phyloP scores from a whole-genome alignment of 202 grass and related monocot species.

The Schoenoplectus tabernaemontani region DNA sequence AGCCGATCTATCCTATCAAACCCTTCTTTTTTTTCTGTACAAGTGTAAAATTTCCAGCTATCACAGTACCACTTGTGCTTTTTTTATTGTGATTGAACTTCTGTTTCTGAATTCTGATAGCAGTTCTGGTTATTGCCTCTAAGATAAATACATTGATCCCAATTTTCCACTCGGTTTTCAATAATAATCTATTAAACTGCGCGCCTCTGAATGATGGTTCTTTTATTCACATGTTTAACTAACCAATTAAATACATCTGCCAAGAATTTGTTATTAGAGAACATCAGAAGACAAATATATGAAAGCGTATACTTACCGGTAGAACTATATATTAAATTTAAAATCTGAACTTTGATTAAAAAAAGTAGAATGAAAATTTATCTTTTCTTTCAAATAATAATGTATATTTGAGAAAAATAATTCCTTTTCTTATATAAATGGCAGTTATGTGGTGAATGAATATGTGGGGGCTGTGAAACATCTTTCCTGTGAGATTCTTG shows the following conservation, averaged over 20 bases:
- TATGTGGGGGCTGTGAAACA: constrained; percentile 56
- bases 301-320: no score
- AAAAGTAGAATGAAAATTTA: no score
- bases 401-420: no score
- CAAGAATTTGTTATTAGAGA: not conserved
- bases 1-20: constrained; percentile 31
- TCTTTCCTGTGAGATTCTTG: constrained; percentile 52
- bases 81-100: constrained; percentile 11
- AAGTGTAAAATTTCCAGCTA: not conserved
- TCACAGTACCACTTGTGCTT: not conserved
- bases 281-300: not conserved
- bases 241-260: not conserved
- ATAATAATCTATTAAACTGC: no score
- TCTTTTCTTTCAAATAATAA: no score
- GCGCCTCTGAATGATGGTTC: no score
- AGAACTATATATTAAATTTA: no score
- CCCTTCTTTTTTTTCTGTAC: not conserved
- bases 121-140: not conserved
- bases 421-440: constrained; percentile 9
- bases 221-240: not conserved
- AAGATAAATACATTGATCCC: not conserved
- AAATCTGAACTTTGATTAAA: no score
- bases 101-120: not conserved
- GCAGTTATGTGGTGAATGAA: constrained; percentile 62
- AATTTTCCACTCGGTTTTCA: not conserved